Evolutionary conservation across 306 rosid species (phyloP), one percentile per base, ranked within the genome.

Genomic region (Ormosia semicastrata): DNA sequence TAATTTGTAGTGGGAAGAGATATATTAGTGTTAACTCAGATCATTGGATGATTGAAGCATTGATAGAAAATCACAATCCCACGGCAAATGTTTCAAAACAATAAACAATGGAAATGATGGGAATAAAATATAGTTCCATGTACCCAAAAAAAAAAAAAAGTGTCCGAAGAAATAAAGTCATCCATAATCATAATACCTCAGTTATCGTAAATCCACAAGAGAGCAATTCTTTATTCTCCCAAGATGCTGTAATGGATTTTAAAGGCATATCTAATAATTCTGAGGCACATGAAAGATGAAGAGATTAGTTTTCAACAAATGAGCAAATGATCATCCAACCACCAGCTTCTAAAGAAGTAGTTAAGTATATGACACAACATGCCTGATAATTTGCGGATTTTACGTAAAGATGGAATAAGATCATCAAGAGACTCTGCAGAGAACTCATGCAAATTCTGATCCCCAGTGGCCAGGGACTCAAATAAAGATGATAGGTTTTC

Each of bases 241-340:
- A 95, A 73, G 91, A 87, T n/a, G 86, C 63, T 8, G 91, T 95
- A 70, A 95, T 84, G 41, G 96, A 93, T 82, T 87, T 94, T 34
- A 95, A 83, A 82, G 99, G 91, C 97, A 93, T 92, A 47, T 95
- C 99, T 83, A 95, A 84, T 75, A 95, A 84, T 76, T 92, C 99
- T 91, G 95, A 47, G 69, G 75, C 14, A 57, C 47, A 67, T 30
- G 73, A 79, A 60, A 76, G 12, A 32, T 11, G 54, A 73, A 67
- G 80, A 80, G 62, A 14, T 76, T 46, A 69, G 78, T 64, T 49
- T 50, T 74, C 60, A 73, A 52, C 47, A 80, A 69, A 63, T 39
- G 58, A 81, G 71, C 7, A 68, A 72, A 58, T 53, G 13, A 80
- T 47, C 60, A 63, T 46, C 62, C 54, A 64, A 73, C 53, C 30